Evolutionary conservation across 106 monocot genomes (phyloP), one percentile per base, ranked within the genome.

Genomic region (Apostasia ramifera): DNA sequence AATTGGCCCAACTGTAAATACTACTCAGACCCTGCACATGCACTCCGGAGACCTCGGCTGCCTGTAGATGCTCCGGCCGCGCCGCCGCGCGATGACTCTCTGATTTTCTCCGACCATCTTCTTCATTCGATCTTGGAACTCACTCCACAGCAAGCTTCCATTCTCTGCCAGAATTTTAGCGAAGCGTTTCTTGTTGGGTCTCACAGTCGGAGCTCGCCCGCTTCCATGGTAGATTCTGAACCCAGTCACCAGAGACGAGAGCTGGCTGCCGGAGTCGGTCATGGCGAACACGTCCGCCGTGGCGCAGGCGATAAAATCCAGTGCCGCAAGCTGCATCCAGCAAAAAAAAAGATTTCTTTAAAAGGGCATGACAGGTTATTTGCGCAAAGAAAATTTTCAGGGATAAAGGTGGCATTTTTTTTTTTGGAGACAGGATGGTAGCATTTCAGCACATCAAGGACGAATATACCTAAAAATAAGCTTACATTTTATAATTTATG

Each of bases 211-310:
- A 69, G 94, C 87, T 15, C 53, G 78, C 13, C 90, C 90, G 2
- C 69, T 44, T 3, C 92, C 92, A 53, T 92, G 88, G 76, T 92
- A 92, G 9, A 74, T 72, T 12, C 92, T 77, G 69, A 74, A 92
- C 1, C 92, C 92, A 38, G 85, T 85, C 14, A 92, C 92, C 9
- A 92, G 78, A 43, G 84, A 88, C 42, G 90, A 90, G 51, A 94
- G 82, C 71, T 94, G 94, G 80, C 94, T 94, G 14, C 94, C 94
- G 1, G 94, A 82, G 66, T 94, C 94, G 11, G 94, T 94, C 86
- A 94, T 87, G 6, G 94, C 84, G 74, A 94, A 94, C 56, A 87
- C 87, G 77, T 94, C 87, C 0, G 94, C 75, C 12, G 90, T 53
- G 10, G 94, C 94, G 55, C 94, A 94, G 15, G 86, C 94, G 13